phyloP scores from a whole-genome alignment of 78 protist genomes.

The Emiliania huxleyi region DNA sequence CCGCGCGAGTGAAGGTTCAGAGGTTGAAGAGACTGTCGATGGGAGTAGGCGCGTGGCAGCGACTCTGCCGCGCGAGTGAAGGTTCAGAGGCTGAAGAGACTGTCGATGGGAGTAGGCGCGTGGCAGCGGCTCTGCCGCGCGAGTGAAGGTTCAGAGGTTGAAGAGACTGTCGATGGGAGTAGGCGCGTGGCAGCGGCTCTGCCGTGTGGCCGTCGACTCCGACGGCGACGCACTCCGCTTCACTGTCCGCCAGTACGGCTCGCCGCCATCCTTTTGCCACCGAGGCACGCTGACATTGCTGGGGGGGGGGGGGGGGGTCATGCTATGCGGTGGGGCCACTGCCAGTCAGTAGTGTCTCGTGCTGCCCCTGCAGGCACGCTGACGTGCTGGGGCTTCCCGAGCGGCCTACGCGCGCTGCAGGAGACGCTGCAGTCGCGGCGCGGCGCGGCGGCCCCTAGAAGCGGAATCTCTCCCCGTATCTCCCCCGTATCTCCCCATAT shows the following conservation, averaged over 20 bases:
- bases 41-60: constrained; percentile 52
- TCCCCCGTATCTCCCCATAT: too few relatives aligned
- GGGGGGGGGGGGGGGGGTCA: too few relatives aligned
- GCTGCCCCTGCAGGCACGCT: too few relatives aligned
- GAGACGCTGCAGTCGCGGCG: too few relatives aligned
- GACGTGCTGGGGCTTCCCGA: background rate
- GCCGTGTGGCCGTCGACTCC: constrained; percentile 53
- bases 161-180: too few relatives aligned
- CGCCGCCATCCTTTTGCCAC: constrained; percentile 40
- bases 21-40: too few relatives aligned
- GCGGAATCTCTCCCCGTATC: too few relatives aligned
- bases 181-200: constrained; percentile 50
- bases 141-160: constrained; percentile 65
- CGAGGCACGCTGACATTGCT: too few relatives aligned
- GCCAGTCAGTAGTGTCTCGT: too few relatives aligned
- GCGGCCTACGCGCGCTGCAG: background rate
- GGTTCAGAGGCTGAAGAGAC: constrained; percentile 79
- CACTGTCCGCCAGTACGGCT: constrained; percentile 51
- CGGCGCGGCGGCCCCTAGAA: too few relatives aligned
- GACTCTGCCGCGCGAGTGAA: constrained; percentile 4
- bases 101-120: too few relatives aligned
- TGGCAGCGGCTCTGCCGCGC: constrained; percentile 44
- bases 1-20: constrained; percentile 56
- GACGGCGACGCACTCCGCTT: constrained; percentile 63
- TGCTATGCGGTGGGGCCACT: too few relatives aligned